These are phyloP conservation scores for Chromera velia DNA, from an alignment of 73 alveolate species.

Conservation along the genomic window DNA sequence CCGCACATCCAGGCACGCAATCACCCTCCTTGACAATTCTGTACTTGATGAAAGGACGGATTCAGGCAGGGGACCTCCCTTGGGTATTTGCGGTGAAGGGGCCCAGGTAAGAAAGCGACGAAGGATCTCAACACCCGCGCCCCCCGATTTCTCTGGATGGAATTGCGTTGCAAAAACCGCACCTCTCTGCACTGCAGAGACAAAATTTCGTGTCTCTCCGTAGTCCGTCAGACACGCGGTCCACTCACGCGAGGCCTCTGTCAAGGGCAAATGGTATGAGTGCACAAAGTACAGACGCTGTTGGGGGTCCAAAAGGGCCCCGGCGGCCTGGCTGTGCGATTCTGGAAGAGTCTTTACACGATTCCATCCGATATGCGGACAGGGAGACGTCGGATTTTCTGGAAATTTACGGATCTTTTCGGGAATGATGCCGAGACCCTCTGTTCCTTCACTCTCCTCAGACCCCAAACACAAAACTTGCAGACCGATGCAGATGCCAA, in stretches of 20 bases:
- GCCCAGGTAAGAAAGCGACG: not conserved
- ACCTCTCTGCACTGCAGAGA: constrained; percentile 38
- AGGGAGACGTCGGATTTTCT: too few species aligned
- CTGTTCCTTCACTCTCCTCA: constrained; percentile 3
- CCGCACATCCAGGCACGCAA: constrained; percentile 4
- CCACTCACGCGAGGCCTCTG: constrained; percentile 18
- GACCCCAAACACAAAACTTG: constrained; percentile 28
- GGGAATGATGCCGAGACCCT: not conserved
- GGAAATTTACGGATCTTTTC: too few species aligned
- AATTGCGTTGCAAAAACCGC: constrained; percentile 36
- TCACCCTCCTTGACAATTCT: not conserved
- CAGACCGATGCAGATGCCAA: constrained; percentile 47
- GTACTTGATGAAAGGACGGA: not conserved
- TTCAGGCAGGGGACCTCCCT: not conserved
- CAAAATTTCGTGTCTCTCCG: not conserved
- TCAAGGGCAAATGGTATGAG: constrained; percentile 35
- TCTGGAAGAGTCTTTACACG: too few species aligned
- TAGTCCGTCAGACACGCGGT: constrained; percentile 19
- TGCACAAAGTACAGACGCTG: constrained; percentile 20
- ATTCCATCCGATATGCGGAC: too few species aligned
- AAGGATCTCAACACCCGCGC: not conserved
- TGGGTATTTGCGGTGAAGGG: not conserved
- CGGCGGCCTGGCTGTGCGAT: too few species aligned
- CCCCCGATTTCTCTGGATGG: constrained; percentile 35
- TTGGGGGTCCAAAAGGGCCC: too few species aligned